These are phyloP conservation scores for Leptographium flavum DNA, from an alignment of 2,329 filamentous ascomycete species.

Conservation along the genomic window DNA sequence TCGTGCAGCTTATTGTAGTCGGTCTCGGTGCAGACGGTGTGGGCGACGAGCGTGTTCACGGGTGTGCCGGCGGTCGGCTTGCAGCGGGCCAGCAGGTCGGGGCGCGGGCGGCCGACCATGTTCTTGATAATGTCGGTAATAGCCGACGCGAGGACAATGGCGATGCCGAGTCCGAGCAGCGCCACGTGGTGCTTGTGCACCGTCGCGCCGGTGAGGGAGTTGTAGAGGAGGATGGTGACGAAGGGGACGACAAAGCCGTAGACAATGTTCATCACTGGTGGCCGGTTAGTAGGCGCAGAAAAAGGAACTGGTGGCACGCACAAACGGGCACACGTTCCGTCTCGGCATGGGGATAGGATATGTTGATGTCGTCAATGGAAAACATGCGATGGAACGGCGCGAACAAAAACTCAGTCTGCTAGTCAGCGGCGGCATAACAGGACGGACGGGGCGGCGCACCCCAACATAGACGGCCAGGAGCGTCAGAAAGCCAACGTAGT, in stretches of 20 bases:
- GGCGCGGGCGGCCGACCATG: conserved; percentile 54
- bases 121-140: conserved; percentile 90
- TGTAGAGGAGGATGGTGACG: conserved; percentile 49
- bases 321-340: conserved; percentile 70
- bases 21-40: conserved; percentile 59
- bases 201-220: conserved; percentile 44
- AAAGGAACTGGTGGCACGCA: conserved; percentile 24
- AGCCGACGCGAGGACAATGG: conserved; percentile 62
- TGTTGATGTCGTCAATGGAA: conserved; percentile 66
- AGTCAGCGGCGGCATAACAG: not conserved
- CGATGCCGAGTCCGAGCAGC: conserved; percentile 65
- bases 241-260: conserved; percentile 66
- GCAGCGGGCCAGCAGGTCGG: conserved; percentile 56
- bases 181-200: conserved; percentile 75
- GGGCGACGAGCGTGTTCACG: conserved; percentile 39
- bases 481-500: conserved; percentile 67
- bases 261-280: conserved; percentile 54
- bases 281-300: not conserved
- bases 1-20: conserved; percentile 59
- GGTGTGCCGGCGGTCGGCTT: conserved; percentile 44
- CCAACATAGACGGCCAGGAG: conserved; percentile 55
- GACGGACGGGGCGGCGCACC: conserved; percentile 22
- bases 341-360: conserved; percentile 76
- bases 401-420: conserved; percentile 50
- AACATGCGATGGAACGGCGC: conserved; percentile 94